A percentile compares a stretch with the other conserved stretches of the same genome.
Conservation (phyloP, 441 rosid species). For the Bruguiera hainesii region DNA sequence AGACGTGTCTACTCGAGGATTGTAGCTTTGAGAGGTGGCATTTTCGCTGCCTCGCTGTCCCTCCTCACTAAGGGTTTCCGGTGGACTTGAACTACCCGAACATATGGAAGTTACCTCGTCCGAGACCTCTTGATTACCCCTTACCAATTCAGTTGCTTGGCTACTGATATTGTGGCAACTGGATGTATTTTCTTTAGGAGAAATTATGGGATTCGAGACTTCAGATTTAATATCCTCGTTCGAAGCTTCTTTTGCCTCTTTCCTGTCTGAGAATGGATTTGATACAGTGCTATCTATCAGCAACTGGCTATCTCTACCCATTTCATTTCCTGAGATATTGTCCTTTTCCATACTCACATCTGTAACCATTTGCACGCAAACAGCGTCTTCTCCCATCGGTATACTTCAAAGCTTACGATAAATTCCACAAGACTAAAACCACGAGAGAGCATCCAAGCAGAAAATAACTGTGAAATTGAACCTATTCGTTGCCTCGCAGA, state of each 20-base stretch:
- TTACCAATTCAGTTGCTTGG: conserved; percentile 34
- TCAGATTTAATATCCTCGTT: conserved; percentile 74
- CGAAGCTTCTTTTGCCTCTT: conserved; percentile 63
- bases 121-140: conserved; percentile 26
- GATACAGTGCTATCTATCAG: conserved; percentile 25
- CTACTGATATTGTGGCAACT: conserved; percentile 52
- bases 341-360: conserved; percentile 30
- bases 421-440: conserved; percentile 1
- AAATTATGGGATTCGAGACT: conserved; percentile 67
- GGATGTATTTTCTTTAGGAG: conserved; percentile 49
- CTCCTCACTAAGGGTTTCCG: conserved; percentile 46
- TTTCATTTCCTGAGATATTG: conserved; percentile 30
- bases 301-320: conserved; percentile 44
- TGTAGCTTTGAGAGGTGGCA: neutral
- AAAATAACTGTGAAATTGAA: neutral
- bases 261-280: conserved; percentile 39
- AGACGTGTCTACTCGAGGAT: conserved; percentile 19
- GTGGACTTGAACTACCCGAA: conserved; percentile 41
- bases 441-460: conserved; percentile 33
- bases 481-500: neutral
- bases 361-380: conserved; percentile 31
- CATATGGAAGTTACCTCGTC: conserved; percentile 36
- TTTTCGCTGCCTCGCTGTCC: conserved; percentile 36
- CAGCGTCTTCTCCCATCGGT: conserved; percentile 52
- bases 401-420: conserved; percentile 14